A percentile compares a stretch with the other conserved stretches of the same genome.
Conservation (phyloP, 2,329 filamentous ascomycete species). For the Pseudocercospora cruenta region DNA sequence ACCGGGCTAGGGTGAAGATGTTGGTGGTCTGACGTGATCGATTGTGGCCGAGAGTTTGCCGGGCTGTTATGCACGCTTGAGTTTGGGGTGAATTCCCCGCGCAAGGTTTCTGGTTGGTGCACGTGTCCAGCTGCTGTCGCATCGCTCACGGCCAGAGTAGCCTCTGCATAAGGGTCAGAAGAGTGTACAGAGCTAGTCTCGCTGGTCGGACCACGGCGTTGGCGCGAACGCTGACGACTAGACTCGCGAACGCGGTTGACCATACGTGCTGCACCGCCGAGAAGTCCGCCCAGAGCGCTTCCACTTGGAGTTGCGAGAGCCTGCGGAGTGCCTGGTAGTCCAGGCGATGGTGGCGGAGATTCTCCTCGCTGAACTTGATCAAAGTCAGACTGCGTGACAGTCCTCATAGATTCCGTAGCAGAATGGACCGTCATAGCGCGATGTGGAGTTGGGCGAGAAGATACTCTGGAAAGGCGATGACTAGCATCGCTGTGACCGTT, state of each 20-base stretch:
- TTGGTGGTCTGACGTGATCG: slow-evolving; percentile 28
- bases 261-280: slow-evolving; percentile 51
- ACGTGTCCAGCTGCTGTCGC: slow-evolving; percentile 64
- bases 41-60: slow-evolving; percentile 27
- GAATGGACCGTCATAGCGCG: slow-evolving; percentile 48
- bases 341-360: slow-evolving; percentile 46
- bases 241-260: slow-evolving; percentile 52
- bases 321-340: slow-evolving; percentile 49
- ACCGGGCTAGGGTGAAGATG: slow-evolving; percentile 25
- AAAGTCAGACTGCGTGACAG: slow-evolving; percentile 49
- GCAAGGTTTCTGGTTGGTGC: slow-evolving; percentile 55
- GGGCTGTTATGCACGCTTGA: slow-evolving; percentile 33
- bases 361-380: slow-evolving; percentile 31
- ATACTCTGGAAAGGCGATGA: slow-evolving; percentile 24
- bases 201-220: slow-evolving; percentile 62
- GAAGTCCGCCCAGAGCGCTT: slow-evolving; percentile 48
- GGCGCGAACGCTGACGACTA: slow-evolving; percentile 50
- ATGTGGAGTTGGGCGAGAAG: slow-evolving; percentile 39
- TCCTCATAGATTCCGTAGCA: slow-evolving; percentile 48
- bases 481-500: slow-evolving; percentile 20
- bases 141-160: slow-evolving; percentile 67
- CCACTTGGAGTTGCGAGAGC: slow-evolving; percentile 48
- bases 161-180: slow-evolving; percentile 65
- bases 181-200: slow-evolving; percentile 63
- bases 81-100: slow-evolving; percentile 34